Evolutionary conservation across 2,329 filamentous ascomycete species (phyloP).

Genomic region (Escovopsis sp.): DNA sequence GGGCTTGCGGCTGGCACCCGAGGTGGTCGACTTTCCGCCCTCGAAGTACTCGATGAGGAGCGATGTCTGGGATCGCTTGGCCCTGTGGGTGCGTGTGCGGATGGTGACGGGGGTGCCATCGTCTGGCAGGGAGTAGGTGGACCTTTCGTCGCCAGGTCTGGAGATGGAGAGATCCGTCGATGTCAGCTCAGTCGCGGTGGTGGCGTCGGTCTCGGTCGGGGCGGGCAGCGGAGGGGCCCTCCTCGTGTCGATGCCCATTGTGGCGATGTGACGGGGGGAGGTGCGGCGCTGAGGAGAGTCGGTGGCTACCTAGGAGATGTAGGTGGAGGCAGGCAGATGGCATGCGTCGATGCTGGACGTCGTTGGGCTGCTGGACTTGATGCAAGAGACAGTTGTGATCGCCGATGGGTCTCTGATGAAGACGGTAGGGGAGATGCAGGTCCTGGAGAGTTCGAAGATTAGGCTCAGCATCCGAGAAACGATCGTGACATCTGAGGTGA

Average conservation of each 20-base stretch:
- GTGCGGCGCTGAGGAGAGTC: not conserved
- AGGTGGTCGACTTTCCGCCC: constrained; percentile 47
- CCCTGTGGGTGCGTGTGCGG: constrained; percentile 50
- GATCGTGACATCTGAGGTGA: constrained; percentile 1
- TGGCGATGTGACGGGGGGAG: constrained; percentile 14
- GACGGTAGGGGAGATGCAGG: not conserved
- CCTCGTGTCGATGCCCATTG: constrained; percentile 40
- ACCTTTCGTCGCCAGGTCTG: constrained; percentile 51
- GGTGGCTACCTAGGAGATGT: no score
- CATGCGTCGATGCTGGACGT: no score
- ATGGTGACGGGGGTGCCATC: constrained; percentile 89
- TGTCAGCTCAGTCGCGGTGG: constrained; percentile 43
- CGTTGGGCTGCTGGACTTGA: constrained; percentile 1
- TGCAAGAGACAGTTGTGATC: constrained; percentile 1
- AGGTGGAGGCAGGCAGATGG: no score
- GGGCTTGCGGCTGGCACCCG: constrained; percentile 52
- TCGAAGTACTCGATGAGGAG: constrained; percentile 93
- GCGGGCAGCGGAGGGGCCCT: constrained; percentile 56
- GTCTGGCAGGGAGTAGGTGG: constrained; percentile 66
- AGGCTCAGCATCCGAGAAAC: constrained; percentile 1
- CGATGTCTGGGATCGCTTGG: constrained; percentile 65
- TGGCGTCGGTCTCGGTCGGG: constrained; percentile 57
- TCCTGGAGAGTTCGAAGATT: not conserved
- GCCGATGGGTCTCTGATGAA: not conserved
- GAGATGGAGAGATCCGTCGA: constrained; percentile 55